Percentiles rank a stretch among this genome's conserved stretches.
Conservation (phyloP, 2,329 filamentous ascomycete species). For the Pseudocercospora macadamiae region DNA sequence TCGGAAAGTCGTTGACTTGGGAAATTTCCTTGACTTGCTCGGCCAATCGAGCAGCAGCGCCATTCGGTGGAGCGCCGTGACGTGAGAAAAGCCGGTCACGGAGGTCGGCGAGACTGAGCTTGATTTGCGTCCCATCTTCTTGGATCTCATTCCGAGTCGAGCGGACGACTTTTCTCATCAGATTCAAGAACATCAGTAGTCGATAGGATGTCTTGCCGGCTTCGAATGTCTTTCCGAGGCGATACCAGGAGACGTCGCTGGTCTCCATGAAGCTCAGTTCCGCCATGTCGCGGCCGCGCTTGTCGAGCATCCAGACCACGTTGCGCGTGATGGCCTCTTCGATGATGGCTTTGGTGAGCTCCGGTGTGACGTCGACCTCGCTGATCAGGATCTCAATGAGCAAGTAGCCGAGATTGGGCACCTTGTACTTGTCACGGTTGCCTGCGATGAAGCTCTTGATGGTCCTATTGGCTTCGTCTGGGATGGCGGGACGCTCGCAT, state of each 20-base stretch:
- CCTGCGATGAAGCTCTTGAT: slow-evolving; percentile 25
- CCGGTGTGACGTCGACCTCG: slow-evolving; percentile 19
- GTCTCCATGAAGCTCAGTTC: slow-evolving; percentile 30
- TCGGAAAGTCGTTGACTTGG: slow-evolving; percentile 22
- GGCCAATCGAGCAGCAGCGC: slow-evolving; percentile 25
- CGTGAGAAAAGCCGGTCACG: slow-evolving; percentile 25
- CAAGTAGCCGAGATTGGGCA: slow-evolving; percentile 28
- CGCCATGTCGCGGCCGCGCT: slow-evolving; percentile 18
- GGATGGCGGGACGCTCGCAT: slow-evolving; percentile 20
- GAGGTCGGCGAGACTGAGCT: slow-evolving; percentile 18
- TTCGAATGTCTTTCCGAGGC: slow-evolving; percentile 27
- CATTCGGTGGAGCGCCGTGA: slow-evolving; percentile 26
- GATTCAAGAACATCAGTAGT: slow-evolving; percentile 29
- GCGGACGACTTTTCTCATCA: slow-evolving; percentile 27
- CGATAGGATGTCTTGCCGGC: slow-evolving; percentile 26
- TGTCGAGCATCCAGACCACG: slow-evolving; percentile 32
- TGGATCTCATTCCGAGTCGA: slow-evolving; percentile 5
- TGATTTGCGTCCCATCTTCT: background rate
- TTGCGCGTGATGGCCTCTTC: slow-evolving; percentile 31
- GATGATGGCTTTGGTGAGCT: slow-evolving; percentile 27
- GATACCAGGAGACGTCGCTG: slow-evolving; percentile 21
- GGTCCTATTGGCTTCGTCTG: slow-evolving; percentile 17
- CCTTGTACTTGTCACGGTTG: slow-evolving; percentile 20
- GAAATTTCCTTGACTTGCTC: slow-evolving; percentile 25
- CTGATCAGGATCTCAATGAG: slow-evolving; percentile 29